phyloP scores from a whole-genome alignment of 306 rosid genomes.

The Fragaria vesca region DNA sequence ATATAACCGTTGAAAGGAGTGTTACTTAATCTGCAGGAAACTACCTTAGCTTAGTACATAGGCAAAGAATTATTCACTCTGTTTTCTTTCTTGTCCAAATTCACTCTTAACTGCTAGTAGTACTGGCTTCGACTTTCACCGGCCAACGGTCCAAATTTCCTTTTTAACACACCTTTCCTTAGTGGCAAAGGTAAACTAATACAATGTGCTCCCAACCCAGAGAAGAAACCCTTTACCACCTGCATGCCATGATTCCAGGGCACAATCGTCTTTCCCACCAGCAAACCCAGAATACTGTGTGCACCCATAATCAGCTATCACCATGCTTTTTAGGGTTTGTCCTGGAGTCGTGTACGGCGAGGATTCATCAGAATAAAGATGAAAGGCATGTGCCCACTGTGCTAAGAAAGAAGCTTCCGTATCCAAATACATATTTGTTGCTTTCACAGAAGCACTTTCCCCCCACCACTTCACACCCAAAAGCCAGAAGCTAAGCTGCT shows the following conservation, averaged over 20 bases:
- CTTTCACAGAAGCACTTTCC: constrained; percentile 4
- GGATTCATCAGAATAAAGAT: neutral
- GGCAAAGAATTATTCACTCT: neutral
- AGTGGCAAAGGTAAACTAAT: neutral
- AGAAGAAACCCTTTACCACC: constrained; percentile 11
- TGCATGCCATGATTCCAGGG: neutral
- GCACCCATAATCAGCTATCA: neutral
- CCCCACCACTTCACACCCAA: constrained; percentile 4
- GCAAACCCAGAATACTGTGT: neutral
- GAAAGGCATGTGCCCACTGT: constrained; percentile 11
- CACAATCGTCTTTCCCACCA: neutral
- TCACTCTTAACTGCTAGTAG: constrained; percentile 4
- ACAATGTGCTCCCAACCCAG: neutral
- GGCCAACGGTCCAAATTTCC: neutral
- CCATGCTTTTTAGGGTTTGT: constrained; percentile 3
- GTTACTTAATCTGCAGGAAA: neutral
- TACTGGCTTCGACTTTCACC: constrained; percentile 22
- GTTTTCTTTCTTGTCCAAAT: neutral
- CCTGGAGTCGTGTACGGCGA: constrained; percentile 6
- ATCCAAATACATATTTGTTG: neutral
- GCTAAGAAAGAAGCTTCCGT: constrained; percentile 14
- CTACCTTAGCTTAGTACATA: neutral
- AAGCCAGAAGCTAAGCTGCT: constrained; percentile 5
- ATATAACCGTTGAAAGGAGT: neutral
- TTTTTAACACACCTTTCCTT: constrained; percentile 17